Evolutionary conservation across 768 basidiomycete species (phyloP).

Genomic region (Calvatia gigantea): DNA sequence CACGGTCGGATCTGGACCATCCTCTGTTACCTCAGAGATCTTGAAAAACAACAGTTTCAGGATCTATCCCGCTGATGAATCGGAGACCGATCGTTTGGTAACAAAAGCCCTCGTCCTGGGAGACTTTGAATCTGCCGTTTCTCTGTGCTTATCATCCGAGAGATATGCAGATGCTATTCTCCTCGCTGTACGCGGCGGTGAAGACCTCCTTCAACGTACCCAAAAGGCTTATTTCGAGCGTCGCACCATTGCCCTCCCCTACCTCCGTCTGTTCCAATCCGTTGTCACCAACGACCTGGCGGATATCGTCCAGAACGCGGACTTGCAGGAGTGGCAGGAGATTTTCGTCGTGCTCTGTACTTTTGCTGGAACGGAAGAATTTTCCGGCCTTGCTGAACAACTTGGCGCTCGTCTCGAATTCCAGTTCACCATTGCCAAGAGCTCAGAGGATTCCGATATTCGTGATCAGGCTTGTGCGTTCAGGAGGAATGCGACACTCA

Average conservation of each 20-base stretch:
- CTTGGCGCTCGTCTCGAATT: conserved; percentile 89
- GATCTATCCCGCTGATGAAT: conserved; percentile 86
- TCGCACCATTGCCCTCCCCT: conserved; percentile 71
- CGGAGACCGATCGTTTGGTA: conserved; percentile 81
- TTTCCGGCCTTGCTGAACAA: conserved; percentile 84
- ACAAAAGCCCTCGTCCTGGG: conserved; percentile 94
- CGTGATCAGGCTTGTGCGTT: conserved; percentile 43
- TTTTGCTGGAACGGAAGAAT: conserved; percentile 83
- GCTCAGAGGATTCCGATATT: conserved; percentile 42
- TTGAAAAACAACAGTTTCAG: conserved; percentile 82
- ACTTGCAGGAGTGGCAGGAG: conserved; percentile 92
- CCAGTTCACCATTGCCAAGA: conserved; percentile 60
- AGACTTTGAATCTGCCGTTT: conserved; percentile 92
- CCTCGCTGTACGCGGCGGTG: conserved; percentile 87
- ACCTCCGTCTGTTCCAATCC: conserved; percentile 91
- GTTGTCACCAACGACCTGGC: conserved; percentile 89
- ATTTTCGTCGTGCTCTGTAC: conserved; percentile 97
- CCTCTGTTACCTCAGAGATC: conserved; percentile 71
- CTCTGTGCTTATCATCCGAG: conserved; percentile 83
- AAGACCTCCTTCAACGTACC: conserved; percentile 80
- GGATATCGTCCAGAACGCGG: conserved; percentile 96
- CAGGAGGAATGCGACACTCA: conserved; percentile 87
- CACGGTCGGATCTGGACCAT: conserved; percentile 88
- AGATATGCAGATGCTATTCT: conserved; percentile 94
- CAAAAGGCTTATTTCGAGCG: conserved; percentile 93